Evolutionary conservation across 805 yeast species (phyloP), one percentile per base, ranked within the genome.

Genomic region (Saturnispora sanitii): DNA sequence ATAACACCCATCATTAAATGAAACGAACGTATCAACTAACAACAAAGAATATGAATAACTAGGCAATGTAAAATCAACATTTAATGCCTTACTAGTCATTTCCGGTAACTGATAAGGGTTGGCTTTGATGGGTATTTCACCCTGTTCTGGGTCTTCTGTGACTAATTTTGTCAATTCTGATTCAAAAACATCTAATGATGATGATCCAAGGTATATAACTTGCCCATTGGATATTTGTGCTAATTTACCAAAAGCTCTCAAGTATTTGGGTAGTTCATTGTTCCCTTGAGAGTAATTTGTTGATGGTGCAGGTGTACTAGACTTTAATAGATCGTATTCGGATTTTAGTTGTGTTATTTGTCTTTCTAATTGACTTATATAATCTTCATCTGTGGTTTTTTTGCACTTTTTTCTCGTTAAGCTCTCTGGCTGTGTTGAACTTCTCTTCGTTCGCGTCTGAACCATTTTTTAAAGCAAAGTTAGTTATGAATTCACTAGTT

Each of bases 1-100:
- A 56, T 82, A 82, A 50, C 94, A 82, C 1, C 88, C 92, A 57
- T 82, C 92, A 51, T 82, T 82, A 56, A 81, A 82, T 38, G 80
- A 79, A 40, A 82, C 72, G 49, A 82, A 82, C 0, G 85, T 78
- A 53, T 82, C 90, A 11, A 82, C 82, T 37, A 82, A 60, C 12
- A 80, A 56, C 72, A 79, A 72, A 6, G 90, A 87, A 56, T 82
- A 81, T 3, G 84, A 74, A 48, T 80, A 82, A 12, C 85, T 76
- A 1, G 94, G 94, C 15, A 82, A 62, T 0, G 84, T 72, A 53
- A 81, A 80, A 50, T 79, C 78, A 19, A 80, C 83, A 18, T 80
- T 70, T 5, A 79, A 17, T 4, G 5, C 9, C 6, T 23, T 19
- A 5, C 6, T n/a, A 3, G 6, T 4, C 30, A 12, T 12, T 32